Base-by-base conservation (phyloP, 306 rosid genomes). In the Vigna radiata region DNA sequence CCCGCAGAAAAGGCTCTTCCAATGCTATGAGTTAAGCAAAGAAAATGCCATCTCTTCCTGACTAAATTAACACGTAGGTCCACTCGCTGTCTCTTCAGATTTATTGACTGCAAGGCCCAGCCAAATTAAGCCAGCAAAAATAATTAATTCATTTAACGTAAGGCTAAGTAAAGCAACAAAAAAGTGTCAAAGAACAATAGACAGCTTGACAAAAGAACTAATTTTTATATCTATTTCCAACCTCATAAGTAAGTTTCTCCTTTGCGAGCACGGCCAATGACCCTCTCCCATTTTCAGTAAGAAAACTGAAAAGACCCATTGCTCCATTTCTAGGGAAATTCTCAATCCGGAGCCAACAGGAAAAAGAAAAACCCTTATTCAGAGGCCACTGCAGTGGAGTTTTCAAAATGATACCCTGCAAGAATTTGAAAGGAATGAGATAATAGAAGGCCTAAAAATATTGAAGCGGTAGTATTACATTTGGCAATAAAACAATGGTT, bases 1-100 rank as follows among this genome's bases (percentile, higher is more conserved):
- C 98, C 97, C 19, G 93, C 97, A 19, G 97, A 95, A 86, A 95
- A 95, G 70, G 98, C 92, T 83, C 98, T 90, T 80, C 98, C 98
- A 75, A 95, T 92, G 87, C 97, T 92, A 74, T 95, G 98, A 54
- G 97, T 90, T 81, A 95, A 68, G 86, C 97, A 95, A 79, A 92
- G 89, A 77, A 90, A 95, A 87, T 95, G 96, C 98, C 98, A 95
- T 79, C 92, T 90, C 91, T 85, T 89, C 83, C 85, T 83, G 53
- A 84, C 82, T 59, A 95, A 46, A 79, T 86, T 95, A 58, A 90
- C 85, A 47, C 71, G 85, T 50, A 95, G 82, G 77, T 85, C 90
- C 65, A 90, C 95, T 7, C 87, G 87, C 63, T 95, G 97, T 81
- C 83, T 91, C 92, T 89, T 95, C 81, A 92, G 86, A 87, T 90